phyloP scores from a whole-genome alignment of 2,329 filamentous ascomycete genomes.

The Cryphonectria carpinicola region DNA sequence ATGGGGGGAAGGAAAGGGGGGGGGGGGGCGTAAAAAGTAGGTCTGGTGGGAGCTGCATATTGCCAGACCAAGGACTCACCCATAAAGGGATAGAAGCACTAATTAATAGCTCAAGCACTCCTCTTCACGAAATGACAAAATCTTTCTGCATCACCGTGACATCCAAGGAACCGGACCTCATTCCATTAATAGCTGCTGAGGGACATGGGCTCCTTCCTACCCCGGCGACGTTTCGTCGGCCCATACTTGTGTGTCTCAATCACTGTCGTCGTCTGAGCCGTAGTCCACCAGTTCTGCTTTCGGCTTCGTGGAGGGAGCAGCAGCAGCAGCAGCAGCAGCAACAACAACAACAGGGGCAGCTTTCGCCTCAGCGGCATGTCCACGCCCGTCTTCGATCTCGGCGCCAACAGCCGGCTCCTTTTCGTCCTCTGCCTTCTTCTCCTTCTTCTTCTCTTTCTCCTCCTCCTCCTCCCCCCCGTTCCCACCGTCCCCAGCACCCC shows the following conservation, averaged over 20 bases:
- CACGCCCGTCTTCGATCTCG: constrained; percentile 6
- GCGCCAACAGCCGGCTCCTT: not conserved
- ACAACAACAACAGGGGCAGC: constrained; percentile 7
- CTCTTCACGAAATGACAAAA: not conserved
- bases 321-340: not conserved
- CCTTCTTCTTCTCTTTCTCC: constrained; percentile 12
- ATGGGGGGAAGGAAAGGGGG: no score
- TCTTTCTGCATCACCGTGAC: not conserved
- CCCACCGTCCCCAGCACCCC: not conserved
- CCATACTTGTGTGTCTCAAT: constrained; percentile 21
- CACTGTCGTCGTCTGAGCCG: constrained; percentile 58
- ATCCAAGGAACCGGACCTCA: no score
- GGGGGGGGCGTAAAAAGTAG: no score
- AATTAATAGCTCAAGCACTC: constrained; percentile 17
- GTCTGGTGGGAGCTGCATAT: not conserved
- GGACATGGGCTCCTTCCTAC: no score
- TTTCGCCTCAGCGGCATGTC: constrained; percentile 35
- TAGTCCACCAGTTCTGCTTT: constrained; percentile 56
- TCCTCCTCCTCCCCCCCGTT: constrained; percentile 24
- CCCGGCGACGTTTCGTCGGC: not conserved
- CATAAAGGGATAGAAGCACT: constrained; percentile 21
- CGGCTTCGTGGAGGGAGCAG: constrained; percentile 32
- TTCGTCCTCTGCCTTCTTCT: constrained; percentile 2
- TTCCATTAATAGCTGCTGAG: no score
- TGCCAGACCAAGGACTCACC: constrained; percentile 1